These are phyloP conservation scores for Syncephalastrum monosporum DNA, from an alignment of 371 early-diverging fungal species.

Conservation along the genomic window DNA sequence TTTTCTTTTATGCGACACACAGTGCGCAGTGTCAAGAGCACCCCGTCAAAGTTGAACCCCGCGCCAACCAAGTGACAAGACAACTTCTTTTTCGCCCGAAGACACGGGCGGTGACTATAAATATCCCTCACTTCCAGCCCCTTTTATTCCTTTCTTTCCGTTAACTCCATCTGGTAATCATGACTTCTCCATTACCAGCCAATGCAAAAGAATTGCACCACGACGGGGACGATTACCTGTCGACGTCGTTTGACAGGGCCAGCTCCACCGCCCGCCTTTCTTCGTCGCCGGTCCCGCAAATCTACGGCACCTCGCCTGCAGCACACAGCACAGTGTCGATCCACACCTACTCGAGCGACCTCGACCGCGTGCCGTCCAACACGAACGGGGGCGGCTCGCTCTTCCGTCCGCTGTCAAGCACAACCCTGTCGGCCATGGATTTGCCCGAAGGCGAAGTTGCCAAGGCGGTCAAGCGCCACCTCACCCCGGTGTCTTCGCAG, in stretches of 20 bases:
- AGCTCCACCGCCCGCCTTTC: slow-evolving; percentile 15
- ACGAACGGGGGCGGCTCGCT: slow-evolving; percentile 19
- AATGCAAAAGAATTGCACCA: slow-evolving; percentile 44
- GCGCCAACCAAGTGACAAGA: too few relatives aligned
- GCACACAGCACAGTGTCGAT: background rate
- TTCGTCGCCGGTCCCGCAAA: background rate
- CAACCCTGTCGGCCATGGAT: slow-evolving; percentile 39
- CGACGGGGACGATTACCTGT: slow-evolving; percentile 17
- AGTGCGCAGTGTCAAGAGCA: too few relatives aligned
- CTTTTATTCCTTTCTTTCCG: background rate
- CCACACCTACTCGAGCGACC: slow-evolving; percentile 1
- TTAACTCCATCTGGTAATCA: slow-evolving; percentile 4
- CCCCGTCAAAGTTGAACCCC: too few relatives aligned
- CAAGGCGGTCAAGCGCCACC: slow-evolving; percentile 64
- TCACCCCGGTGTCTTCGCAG: slow-evolving; percentile 23
- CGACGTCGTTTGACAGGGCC: slow-evolving; percentile 34
- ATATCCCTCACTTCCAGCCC: background rate
- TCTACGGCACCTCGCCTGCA: background rate
- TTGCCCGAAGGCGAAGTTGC: slow-evolving; percentile 68
- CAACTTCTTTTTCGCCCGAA: too few relatives aligned
- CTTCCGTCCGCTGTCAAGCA: slow-evolving; percentile 35
- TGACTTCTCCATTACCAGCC: slow-evolving; percentile 51
- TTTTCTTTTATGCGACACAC: too few relatives aligned
- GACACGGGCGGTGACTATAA: background rate
- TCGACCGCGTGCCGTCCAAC: slow-evolving; percentile 20